A percentile compares a stretch with the other conserved stretches of the same genome.
Conservation (phyloP, 2,329 filamentous ascomycete species). For the Cadophora malorum region DNA sequence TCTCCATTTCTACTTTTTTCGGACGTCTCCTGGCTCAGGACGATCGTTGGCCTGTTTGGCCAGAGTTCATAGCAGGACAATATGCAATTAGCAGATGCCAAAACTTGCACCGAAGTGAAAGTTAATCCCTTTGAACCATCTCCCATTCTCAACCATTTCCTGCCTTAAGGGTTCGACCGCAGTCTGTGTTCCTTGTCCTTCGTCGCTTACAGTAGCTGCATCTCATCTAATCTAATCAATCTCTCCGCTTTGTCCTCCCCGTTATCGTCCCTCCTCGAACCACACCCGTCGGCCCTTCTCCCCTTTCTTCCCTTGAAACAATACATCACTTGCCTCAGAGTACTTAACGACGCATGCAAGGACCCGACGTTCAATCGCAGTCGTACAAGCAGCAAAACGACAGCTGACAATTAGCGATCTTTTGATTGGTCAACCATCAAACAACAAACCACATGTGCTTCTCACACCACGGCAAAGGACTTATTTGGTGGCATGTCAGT, state of each 20-base stretch:
- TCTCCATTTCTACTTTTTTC: too few species aligned
- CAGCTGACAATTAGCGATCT: conserved; percentile 21
- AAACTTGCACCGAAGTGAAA: too few species aligned
- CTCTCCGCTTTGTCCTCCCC: neutral
- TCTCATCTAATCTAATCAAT: conserved; percentile 14
- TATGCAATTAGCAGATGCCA: too few species aligned
- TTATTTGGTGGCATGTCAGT: neutral
- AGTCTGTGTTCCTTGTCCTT: too few species aligned
- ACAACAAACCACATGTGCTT: conserved; percentile 6
- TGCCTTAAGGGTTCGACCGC: too few species aligned
- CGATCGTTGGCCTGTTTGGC: too few species aligned
- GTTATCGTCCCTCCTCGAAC: neutral
- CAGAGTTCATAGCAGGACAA: too few species aligned
- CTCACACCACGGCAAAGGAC: conserved; percentile 2
- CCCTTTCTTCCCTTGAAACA: neutral
- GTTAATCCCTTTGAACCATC: too few species aligned
- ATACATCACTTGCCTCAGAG: neutral
- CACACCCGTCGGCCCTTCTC: neutral
- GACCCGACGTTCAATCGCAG: too few species aligned
- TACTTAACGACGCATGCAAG: neutral
- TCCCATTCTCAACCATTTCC: too few species aligned
- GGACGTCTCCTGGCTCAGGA: too few species aligned
- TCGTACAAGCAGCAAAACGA: neutral
- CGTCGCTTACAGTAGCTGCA: too few species aligned
- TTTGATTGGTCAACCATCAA: conserved; percentile 16